Conservation (phyloP, 805 yeast species). For the Candida sithepensis region DNA sequence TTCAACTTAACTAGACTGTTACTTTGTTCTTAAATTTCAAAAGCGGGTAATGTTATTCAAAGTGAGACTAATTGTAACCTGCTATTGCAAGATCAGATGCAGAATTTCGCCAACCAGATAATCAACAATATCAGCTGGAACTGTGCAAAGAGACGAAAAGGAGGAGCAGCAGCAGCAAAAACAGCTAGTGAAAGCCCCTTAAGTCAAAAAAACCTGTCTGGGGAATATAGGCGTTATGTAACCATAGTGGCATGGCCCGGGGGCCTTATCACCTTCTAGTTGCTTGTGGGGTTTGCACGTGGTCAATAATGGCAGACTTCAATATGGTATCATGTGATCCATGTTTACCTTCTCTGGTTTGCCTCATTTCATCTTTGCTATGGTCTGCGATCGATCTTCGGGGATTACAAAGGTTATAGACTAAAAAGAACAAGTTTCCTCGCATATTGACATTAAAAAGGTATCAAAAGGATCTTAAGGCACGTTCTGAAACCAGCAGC, state of each 20-base stretch:
- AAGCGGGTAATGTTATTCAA: background rate
- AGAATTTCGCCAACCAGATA: too few species aligned
- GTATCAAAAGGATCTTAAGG: background rate
- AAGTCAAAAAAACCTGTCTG: background rate
- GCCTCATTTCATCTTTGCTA: too few species aligned
- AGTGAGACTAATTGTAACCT: too few species aligned
- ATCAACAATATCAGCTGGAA: too few species aligned
- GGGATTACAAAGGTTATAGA: background rate
- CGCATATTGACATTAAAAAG: background rate
- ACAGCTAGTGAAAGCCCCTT: too few species aligned
- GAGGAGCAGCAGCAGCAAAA: background rate
- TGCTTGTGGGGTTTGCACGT: background rate
- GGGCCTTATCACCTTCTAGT: background rate
- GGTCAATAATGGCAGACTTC: background rate
- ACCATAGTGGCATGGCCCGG: background rate
- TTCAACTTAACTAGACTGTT: background rate
- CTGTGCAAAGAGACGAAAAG: too few species aligned
- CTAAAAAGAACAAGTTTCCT: too few species aligned
- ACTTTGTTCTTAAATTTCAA: too few species aligned
- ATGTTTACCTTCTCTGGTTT: background rate
- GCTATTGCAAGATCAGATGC: too few species aligned
- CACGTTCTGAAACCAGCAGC: conserved; percentile 4
- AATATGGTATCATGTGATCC: too few species aligned
- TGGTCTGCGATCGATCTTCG: too few species aligned
- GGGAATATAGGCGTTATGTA: background rate